Conservation (phyloP, 441 rosid species). For the Syzygium syzygioides region DNA sequence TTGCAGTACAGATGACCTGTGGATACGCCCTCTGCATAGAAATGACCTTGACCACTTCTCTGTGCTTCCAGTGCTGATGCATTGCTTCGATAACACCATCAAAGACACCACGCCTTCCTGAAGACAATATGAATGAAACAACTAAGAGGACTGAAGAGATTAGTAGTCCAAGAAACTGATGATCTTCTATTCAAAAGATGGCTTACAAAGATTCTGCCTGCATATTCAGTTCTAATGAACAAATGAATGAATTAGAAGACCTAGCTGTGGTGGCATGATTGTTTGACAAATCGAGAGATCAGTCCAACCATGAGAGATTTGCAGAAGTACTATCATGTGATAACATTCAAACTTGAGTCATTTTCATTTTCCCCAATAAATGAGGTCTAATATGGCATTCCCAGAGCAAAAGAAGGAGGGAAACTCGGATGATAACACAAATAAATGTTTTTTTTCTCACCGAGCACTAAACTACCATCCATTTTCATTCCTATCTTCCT, state of each 20-base stretch:
- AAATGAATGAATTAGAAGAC: not conserved
- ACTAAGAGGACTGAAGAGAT: not conserved
- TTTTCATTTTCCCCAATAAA: not conserved
- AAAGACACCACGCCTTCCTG: slow-evolving; percentile 84
- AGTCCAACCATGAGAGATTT: not conserved
- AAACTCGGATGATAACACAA: not conserved
- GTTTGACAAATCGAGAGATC: not conserved
- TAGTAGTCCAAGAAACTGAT: not conserved
- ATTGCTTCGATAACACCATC: slow-evolving; percentile 80
- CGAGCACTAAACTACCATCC: slow-evolving; percentile 58
- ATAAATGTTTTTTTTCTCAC: slow-evolving; percentile 22
- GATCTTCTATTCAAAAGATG: not conserved
- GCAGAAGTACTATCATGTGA: not conserved
- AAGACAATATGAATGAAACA: slow-evolving; percentile 7
- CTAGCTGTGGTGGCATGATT: not conserved
- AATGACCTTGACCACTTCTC: slow-evolving; percentile 75
- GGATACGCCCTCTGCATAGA: slow-evolving; percentile 60
- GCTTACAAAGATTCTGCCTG: not conserved
- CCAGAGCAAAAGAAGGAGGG: not conserved
- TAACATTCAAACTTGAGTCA: not conserved
- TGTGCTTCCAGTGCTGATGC: slow-evolving; percentile 91
- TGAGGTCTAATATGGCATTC: not conserved
- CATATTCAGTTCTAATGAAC: not conserved
- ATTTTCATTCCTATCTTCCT: slow-evolving; percentile 63
- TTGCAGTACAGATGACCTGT: slow-evolving; percentile 58